Evolutionary conservation across 2,329 filamentous ascomycete genomes (phyloP), one percentile per base, ranked within the genome.

Genomic region (Rhinocladiella mackenziei): DNA sequence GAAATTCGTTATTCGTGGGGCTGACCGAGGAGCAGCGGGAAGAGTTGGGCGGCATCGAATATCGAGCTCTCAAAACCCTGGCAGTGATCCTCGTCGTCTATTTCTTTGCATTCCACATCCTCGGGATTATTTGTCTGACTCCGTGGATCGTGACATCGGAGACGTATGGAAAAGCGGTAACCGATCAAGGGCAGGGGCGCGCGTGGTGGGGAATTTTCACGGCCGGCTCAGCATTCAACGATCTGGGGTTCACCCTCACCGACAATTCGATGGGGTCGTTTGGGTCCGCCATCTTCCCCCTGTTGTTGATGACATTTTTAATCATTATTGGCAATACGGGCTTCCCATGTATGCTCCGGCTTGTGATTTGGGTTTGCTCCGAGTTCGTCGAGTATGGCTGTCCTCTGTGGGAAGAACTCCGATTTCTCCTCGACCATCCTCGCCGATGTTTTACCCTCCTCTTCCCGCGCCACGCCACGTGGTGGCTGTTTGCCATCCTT

Each of bases 121-220:
- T 96, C 3, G 87, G 83, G 0, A 68, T 94, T 26, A 62, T 88
- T 19, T 82, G 81, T 55, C 65, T 96, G 9, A 60, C 87, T 2
- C 86, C 88, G 0, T 98, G 89, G 83, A 94, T 97, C 44, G 61
- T 82, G 19, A 69, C 79, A 15, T 78, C 74, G 31, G 49, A 71
- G 0, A 69, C 66, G 2, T 96, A 86, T 63, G 80, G 79, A 4
- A 55, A 70, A 0, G 61, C 91, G 11, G 77, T 96, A n/a, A 70
- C 75, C 1, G 65, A 62, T 0, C 73, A 70, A 38, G 80, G 80
- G 6, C 69, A 86, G 55, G 81, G 74, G 44, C 79, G 79, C 29
- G 76, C 78, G 0, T 98, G 92, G 92, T 98, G 92, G 78, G 89
- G 80, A 0, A 80, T 98, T 56, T 98, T 91, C 68, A 95, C 87